These are phyloP conservation scores for Penicillium samsonianum DNA, from an alignment of 495 filamentous ascomycete species.

Conservation along the genomic window DNA sequence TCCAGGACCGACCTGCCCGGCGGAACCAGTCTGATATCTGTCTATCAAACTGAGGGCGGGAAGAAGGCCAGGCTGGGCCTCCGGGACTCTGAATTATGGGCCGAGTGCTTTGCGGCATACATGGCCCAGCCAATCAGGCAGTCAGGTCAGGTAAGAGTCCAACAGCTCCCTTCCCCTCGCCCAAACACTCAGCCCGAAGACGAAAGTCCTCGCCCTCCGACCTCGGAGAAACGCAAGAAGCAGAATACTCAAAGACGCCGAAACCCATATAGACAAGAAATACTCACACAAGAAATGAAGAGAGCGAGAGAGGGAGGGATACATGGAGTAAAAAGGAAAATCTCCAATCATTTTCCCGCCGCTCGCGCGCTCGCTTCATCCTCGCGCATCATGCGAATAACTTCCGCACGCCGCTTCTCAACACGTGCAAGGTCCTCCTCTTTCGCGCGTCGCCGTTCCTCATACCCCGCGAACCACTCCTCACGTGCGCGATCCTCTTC, in stretches of 20 bases:
- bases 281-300: constrained; percentile 14
- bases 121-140: background rate
- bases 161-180: background rate
- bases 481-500: constrained; percentile 88
- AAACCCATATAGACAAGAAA: constrained; percentile 28
- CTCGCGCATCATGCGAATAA: constrained; percentile 57
- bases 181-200: constrained; percentile 3
- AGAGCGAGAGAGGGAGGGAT: background rate
- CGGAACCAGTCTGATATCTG: background rate
- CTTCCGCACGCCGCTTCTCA: constrained; percentile 48
- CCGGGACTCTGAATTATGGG: background rate
- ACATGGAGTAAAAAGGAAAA: constrained; percentile 1
- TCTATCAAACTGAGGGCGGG: background rate
- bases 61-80: background rate
- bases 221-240: constrained; percentile 13
- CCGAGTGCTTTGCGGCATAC: background rate
- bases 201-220: background rate
- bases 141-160: background rate
- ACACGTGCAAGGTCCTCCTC: constrained; percentile 58
- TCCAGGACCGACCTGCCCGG: background rate
- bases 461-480: constrained; percentile 82
- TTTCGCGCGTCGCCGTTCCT: constrained; percentile 62
- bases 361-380: constrained; percentile 44
- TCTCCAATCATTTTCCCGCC: constrained; percentile 25
- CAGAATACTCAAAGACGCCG: constrained; percentile 21